Evolutionary conservation across 2,329 filamentous ascomycete species (phyloP).

Genomic region (Xylariaceae sp.): DNA sequence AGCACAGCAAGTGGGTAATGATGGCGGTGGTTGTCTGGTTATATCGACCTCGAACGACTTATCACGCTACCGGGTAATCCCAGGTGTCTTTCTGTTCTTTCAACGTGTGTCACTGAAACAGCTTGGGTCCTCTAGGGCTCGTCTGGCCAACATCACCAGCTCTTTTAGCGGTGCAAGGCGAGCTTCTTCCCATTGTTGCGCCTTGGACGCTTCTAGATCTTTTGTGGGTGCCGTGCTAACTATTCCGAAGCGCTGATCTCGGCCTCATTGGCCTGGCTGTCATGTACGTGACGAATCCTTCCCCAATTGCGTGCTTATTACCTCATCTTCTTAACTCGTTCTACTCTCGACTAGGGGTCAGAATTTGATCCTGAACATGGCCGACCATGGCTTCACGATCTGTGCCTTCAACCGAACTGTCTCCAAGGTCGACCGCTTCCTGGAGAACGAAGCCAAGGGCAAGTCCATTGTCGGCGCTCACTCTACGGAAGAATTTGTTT

Average conservation of each 20-base stretch:
- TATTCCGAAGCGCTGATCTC: slow-evolving; percentile 69
- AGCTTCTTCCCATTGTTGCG: slow-evolving; percentile 29
- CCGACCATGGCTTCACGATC: slow-evolving; percentile 91
- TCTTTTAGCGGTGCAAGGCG: slow-evolving; percentile 58
- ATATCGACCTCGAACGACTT: slow-evolving; percentile 2
- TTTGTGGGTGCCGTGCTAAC: slow-evolving; percentile 50
- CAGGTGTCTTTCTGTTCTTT: slow-evolving; percentile 26
- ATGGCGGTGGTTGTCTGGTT: slow-evolving; percentile 2
- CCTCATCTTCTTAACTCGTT: slow-evolving; percentile 18
- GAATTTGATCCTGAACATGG: slow-evolving; percentile 87
- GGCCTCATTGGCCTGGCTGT: slow-evolving; percentile 90
- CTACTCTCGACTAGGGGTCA: slow-evolving; percentile 52
- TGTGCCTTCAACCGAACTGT: slow-evolving; percentile 98
- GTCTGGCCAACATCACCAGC: slow-evolving; percentile 65
- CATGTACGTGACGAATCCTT: slow-evolving; percentile 55
- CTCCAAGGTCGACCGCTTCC: slow-evolving; percentile 93
- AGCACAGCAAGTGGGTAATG: slow-evolving; percentile 3
- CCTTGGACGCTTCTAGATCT: slow-evolving; percentile 21
- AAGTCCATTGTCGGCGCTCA: slow-evolving; percentile 94
- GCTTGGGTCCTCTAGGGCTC: slow-evolving; percentile 54
- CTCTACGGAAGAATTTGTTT: slow-evolving; percentile 87
- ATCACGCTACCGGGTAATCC: slow-evolving; percentile 24
- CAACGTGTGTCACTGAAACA: slow-evolving; percentile 33
- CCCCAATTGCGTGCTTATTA: not conserved
- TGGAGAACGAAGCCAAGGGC: slow-evolving; percentile 88